Percentiles rank a stretch among this genome's conserved stretches.
These are phyloP conservation scores for Teratosphaeria destructans DNA, from an alignment of 2,329 filamentous ascomycete genomes.

Conservation along the genomic window DNA sequence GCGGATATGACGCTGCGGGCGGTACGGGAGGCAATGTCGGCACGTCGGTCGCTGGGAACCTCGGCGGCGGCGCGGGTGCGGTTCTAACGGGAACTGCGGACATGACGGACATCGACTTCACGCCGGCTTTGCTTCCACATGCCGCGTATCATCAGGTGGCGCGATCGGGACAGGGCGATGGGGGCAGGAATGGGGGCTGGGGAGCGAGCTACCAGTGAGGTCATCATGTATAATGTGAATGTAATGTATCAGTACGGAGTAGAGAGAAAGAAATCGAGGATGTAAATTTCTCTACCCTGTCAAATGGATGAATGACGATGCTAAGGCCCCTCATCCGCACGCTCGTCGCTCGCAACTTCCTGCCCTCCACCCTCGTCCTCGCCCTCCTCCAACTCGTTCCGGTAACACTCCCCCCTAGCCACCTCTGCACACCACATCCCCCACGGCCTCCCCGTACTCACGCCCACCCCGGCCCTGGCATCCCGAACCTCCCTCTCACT, in stretches of 20 bases:
- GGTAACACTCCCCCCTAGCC: slow-evolving; percentile 28
- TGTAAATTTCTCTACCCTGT: no score
- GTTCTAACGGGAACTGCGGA: slow-evolving; percentile 1
- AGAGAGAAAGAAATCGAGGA: no score
- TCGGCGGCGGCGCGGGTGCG: no score
- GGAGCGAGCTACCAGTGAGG: neutral
- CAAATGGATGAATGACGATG: no score
- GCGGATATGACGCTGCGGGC: neutral
- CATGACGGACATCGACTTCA: slow-evolving; percentile 9
- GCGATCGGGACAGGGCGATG: neutral
- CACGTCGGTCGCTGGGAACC: neutral
- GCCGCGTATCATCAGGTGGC: neutral
- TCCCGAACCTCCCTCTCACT: slow-evolving; percentile 33
- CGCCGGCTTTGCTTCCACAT: slow-evolving; percentile 7
- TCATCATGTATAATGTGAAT: neutral
- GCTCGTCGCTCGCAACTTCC: neutral
- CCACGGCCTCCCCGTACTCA: slow-evolving; percentile 30
- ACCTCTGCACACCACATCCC: slow-evolving; percentile 35
- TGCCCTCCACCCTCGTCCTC: neutral
- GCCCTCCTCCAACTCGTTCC: slow-evolving; percentile 22
- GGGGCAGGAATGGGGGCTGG: neutral
- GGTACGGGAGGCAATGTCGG: neutral
- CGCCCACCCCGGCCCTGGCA: slow-evolving; percentile 28
- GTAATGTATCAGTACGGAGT: neutral
- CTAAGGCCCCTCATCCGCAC: neutral